Conservation (phyloP, 495 filamentous ascomycete species). For the Lasiosphaeria hispida region DNA sequence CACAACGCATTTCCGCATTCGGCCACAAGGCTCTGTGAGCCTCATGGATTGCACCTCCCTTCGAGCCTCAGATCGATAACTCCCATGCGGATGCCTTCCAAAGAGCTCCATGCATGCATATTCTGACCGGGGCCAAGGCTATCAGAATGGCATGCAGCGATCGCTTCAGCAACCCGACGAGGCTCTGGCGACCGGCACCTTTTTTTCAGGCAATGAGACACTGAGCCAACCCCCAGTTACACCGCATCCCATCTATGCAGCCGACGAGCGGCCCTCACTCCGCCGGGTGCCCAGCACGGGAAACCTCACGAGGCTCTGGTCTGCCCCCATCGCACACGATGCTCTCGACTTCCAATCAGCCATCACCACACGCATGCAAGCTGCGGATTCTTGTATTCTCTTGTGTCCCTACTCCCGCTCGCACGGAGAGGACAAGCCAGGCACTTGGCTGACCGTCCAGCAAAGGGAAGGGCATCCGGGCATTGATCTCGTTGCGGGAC, state of each 20-base stretch:
- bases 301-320: constrained; percentile 2
- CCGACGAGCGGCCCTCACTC: not conserved
- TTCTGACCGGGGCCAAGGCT: constrained; percentile 1
- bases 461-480: too few species aligned
- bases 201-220: too few species aligned
- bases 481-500: too few species aligned
- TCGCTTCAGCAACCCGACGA: not conserved
- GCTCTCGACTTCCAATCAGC: not conserved
- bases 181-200: too few species aligned
- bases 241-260: too few species aligned
- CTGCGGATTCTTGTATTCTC: not conserved
- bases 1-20: not conserved
- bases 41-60: not conserved
- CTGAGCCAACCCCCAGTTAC: too few species aligned
- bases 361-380: not conserved
- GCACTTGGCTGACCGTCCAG: too few species aligned
- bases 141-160: not conserved
- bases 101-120: not conserved
- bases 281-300: not conserved
- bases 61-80: not conserved
- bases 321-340: not conserved
- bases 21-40: too few species aligned
- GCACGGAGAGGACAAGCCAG: too few species aligned
- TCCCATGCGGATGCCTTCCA: not conserved
- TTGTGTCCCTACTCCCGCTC: not conserved